phyloP scores from a whole-genome alignment of 139 green algal genomes.

The Spirogloea muscicola region DNA sequence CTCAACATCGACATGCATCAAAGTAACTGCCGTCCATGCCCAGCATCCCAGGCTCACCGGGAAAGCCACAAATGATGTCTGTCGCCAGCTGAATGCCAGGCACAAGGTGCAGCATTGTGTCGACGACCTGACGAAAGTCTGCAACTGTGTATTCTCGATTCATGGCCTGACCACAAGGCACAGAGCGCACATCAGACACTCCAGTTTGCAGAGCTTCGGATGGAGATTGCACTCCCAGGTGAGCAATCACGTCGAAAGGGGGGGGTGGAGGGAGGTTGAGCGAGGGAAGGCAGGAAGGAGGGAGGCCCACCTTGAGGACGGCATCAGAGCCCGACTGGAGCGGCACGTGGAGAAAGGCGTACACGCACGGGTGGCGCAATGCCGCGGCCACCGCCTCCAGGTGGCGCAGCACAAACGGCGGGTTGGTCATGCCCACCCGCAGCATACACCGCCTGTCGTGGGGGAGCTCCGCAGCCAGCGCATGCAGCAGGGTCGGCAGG shows the following conservation, averaged over 20 bases:
- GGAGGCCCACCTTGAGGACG: conserved; percentile 59
- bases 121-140: conserved; percentile 60
- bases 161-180: conserved; percentile 58
- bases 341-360: conserved; percentile 86
- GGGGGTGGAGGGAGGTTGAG: background rate
- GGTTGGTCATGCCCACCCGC: conserved; percentile 91
- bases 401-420: conserved; percentile 88
- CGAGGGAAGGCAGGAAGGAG: background rate
- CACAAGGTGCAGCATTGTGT: conserved; percentile 67
- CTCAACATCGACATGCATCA: background rate
- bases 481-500: conserved; percentile 67
- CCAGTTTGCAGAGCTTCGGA: too few species aligned
- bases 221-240: too few species aligned
- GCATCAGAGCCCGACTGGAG: conserved; percentile 77
- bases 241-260: too few species aligned
- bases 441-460: conserved; percentile 73
- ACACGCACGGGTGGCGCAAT: conserved; percentile 70
- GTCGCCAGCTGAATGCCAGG: conserved; percentile 81
- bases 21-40: background rate
- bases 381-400: conserved; percentile 60
- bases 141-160: conserved; percentile 85
- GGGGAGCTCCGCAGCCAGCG: conserved; percentile 67
- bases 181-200: too few species aligned
- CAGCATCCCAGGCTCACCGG: conserved; percentile 12
- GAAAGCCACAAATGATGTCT: conserved; percentile 83